A percentile compares a stretch with the other conserved stretches of the same genome.
Evolutionary conservation across 1,139 yeast genomes (phyloP).

Genomic region (Candida tetrigidarum): DNA sequence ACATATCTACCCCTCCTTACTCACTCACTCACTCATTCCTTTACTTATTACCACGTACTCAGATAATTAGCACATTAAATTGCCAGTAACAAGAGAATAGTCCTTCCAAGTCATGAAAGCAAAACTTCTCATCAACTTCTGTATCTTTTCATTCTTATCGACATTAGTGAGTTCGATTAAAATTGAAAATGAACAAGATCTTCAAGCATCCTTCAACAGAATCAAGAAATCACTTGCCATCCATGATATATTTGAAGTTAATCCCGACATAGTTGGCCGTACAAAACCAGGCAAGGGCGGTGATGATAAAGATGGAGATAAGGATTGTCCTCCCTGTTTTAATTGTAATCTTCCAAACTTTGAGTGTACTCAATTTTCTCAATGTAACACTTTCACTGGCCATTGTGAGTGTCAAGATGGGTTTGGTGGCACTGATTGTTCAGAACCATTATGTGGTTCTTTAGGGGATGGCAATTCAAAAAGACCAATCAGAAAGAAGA

Average conservation of each 20-base stretch:
- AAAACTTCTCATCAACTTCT: slow-evolving; percentile 4
- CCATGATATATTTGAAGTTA: slow-evolving; percentile 31
- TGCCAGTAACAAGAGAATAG: too few species aligned
- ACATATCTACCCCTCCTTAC: background rate
- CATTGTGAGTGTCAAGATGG: slow-evolving; percentile 92
- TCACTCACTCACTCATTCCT: background rate
- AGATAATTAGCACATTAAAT: too few species aligned
- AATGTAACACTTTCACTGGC: slow-evolving; percentile 86
- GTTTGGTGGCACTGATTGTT: slow-evolving; percentile 92
- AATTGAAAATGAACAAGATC: slow-evolving; percentile 19
- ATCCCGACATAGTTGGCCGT: slow-evolving; percentile 12
- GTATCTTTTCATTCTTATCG: slow-evolving; percentile 6
- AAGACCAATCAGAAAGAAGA: slow-evolving; percentile 62
- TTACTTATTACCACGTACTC: too few species aligned
- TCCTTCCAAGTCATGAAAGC: slow-evolving; percentile 2
- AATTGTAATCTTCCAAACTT: slow-evolving; percentile 93
- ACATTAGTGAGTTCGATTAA: slow-evolving; percentile 9
- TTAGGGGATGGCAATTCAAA: slow-evolving; percentile 64
- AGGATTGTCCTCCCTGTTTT: slow-evolving; percentile 84
- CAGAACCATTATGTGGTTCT: slow-evolving; percentile 88
- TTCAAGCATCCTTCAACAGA: slow-evolving; percentile 27
- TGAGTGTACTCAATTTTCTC: slow-evolving; percentile 87
- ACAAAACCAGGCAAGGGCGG: slow-evolving; percentile 8
- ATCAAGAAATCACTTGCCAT: slow-evolving; percentile 28
- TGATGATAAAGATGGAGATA: slow-evolving; percentile 20